Evolutionary conservation across 164 flowering plant genomes (phyloP), one percentile per base, ranked within the genome.

Genomic region (Aristolochia fimbriata): DNA sequence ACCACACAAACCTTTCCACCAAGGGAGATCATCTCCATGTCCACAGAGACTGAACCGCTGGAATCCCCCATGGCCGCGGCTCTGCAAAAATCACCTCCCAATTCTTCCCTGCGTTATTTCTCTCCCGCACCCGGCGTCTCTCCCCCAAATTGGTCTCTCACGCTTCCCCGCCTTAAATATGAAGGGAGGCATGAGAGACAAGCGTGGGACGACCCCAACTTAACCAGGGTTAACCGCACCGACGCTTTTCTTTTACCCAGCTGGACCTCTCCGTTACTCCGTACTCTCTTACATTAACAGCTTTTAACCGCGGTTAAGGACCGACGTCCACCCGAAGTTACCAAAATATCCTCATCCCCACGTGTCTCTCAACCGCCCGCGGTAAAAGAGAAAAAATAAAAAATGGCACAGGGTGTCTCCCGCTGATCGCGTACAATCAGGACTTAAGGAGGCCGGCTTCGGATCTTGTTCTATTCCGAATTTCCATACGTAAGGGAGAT

Each of bases 11-110:
- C 96, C 88, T 88, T 78, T 69, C 96, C 92, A 46, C 87, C 84
- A 20, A 86, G 90, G 67, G 81, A 80, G 78, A 83, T 81, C 65
- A 75, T 83, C 64, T 86, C 96, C 76, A 83, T 73, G 62, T 86
- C 83, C 31, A 88, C 58, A 41, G 87, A 77, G 69, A 86, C 80
- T 60, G 82, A 77, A 61, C 78, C 85, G 60, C 69, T 80, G 0
- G 86, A 81, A 7, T 80, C 86, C 3, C 66, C 78, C 90, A 82
- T 85, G 78, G 75, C 83, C 73, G 66, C 62, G 65, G 78, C 59
- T 48, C 30, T 15, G 24, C 55, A 10, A 15, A 31, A 60, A 47
- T 50, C 22, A 9, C 9, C 43, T 7, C 43, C 12, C 43, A 0
- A 11, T 50, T 50, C 53, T 19, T 17, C 53, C 53, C 21, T 22